phyloP scores from a whole-genome alignment of 1,139 yeast species.

The Eremothecium cymbalariae region DNA sequence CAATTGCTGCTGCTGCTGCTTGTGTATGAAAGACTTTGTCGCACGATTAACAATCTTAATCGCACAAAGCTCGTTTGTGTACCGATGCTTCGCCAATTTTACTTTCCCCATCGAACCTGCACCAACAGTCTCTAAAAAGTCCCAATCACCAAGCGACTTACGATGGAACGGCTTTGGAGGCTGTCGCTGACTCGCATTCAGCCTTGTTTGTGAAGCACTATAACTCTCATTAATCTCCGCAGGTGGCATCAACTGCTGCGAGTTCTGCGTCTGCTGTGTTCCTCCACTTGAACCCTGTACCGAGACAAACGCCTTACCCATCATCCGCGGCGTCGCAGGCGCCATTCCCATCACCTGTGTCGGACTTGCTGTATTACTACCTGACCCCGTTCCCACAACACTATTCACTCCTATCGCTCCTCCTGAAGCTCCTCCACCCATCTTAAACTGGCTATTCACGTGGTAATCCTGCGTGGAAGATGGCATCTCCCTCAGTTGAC shows the following conservation, averaged over 20 bases:
- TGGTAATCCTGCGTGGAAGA: conserved; percentile 26
- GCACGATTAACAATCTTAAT: conserved; percentile 78
- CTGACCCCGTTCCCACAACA: conserved; percentile 15
- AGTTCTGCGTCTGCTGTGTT: conserved; percentile 15
- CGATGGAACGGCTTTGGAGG: conserved; percentile 62
- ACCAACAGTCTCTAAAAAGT: conserved; percentile 87
- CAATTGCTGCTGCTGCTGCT: conserved; percentile 66
- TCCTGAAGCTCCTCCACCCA: conserved; percentile 23
- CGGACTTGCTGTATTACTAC: no score
- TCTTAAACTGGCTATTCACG: conserved; percentile 27
- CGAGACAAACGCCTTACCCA: conserved; percentile 38
- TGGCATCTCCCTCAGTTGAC: conserved; percentile 11
- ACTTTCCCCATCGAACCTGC: conserved; percentile 99
- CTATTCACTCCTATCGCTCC: conserved; percentile 1
- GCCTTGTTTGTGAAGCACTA: neutral
- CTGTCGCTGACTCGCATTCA: conserved; percentile 6
- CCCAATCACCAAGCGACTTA: conserved; percentile 94
- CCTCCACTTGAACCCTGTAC: conserved; percentile 24
- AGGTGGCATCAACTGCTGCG: conserved; percentile 13
- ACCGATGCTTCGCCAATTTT: conserved; percentile 78
- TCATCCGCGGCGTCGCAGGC: conserved; percentile 78
- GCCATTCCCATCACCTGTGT: no score
- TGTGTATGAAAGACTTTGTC: conserved; percentile 65
- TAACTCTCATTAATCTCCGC: conserved; percentile 13
- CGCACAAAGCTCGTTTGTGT: conserved; percentile 79